Base-by-base conservation (phyloP, 495 filamentous ascomycete genomes). In the Penicillium salamii region DNA sequence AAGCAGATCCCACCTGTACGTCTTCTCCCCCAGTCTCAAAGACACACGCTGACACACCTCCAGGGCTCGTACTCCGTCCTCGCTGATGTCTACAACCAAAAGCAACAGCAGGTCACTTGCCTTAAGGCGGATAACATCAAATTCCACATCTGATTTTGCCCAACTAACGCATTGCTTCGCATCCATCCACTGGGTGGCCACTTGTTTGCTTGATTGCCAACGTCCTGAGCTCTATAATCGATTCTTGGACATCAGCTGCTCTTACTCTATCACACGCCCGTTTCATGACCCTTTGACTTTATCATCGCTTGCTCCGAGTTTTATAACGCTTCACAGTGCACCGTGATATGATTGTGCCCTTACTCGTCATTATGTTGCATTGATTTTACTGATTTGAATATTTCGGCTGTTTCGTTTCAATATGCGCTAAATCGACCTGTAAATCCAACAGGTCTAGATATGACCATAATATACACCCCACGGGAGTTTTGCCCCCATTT, bases 1-100 rank as follows among this genome's bases (percentile, higher is more conserved):
- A 84, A 81, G 55, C 78, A 91, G 68, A 90, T 99, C 52, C 93
- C 93, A 57, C 87, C 90, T 40, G 91, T 96, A 81, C 59, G 88
- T 74, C 55, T 1, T 33, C 5, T 13, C n/a, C 26, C 18, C 20
- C 20, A 29, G 20, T 11, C 49, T 3, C 19, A 0, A 21, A 39
- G 15, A 20, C 32, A 5, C 9, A 49, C 34, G 37, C 59, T 60
- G 56, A 53, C 17, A 40, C 36, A 6, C 17, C 11, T 52, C 46
- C 54, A 96, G 91, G 93, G 93, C 63, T 88, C 79, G 61, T 98
- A 97, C 78, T 85, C 78, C 23, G 93, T 97, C 33, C 67, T 81
- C 12, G 93, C 92, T 36, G 88, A 98, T 67, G 95, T 91, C 41
- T 85, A 79, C 65, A 87, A 76, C 54, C 69, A 70, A 19, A 84